Evolutionary conservation across 108 stramenopile genomes (phyloP).

Genomic region (Fistulifera pelliculosa): DNA sequence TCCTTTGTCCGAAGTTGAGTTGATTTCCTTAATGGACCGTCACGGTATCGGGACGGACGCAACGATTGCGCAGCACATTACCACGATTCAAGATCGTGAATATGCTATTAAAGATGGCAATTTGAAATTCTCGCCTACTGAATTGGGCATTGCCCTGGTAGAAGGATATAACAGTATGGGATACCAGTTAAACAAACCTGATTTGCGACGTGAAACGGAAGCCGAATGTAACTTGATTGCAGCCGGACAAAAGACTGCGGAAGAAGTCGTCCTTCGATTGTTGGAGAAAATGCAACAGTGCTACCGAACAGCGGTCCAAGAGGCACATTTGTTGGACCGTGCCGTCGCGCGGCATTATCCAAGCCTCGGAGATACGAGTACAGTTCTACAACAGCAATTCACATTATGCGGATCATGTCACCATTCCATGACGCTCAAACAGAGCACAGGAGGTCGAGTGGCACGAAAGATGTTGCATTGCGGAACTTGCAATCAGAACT

Average conservation of each 20-base stretch:
- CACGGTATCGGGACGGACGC: slow-evolving; percentile 93
- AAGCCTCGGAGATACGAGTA: slow-evolving; percentile 38
- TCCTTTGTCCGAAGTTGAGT: slow-evolving; percentile 66
- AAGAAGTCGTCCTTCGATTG: slow-evolving; percentile 56
- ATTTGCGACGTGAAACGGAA: slow-evolving; percentile 79
- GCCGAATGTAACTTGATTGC: slow-evolving; percentile 76
- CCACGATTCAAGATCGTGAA: slow-evolving; percentile 74
- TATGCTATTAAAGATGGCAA: slow-evolving; percentile 72
- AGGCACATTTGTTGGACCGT: slow-evolving; percentile 80
- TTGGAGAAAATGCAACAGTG: slow-evolving; percentile 72
- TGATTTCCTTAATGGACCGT: slow-evolving; percentile 81
- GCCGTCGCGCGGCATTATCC: slow-evolving; percentile 68
- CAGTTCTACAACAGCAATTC: slow-evolving; percentile 37
- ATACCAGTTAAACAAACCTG: slow-evolving; percentile 90
- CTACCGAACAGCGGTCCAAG: slow-evolving; percentile 51
- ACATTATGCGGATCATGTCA: slow-evolving; percentile 63
- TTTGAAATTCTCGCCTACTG: slow-evolving; percentile 75
- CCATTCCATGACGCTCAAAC: slow-evolving; percentile 46
- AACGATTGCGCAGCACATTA: slow-evolving; percentile 83
- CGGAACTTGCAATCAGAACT: slow-evolving; percentile 46
- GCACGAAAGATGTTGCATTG: slow-evolving; percentile 59
- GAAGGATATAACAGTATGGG: slow-evolving; percentile 95
- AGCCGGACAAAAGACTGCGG: slow-evolving; percentile 63
- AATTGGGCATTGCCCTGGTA: slow-evolving; percentile 82
- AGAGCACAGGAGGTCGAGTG: slow-evolving; percentile 12